phyloP scores from a whole-genome alignment of 176 grass and related monocot genomes.

The Carex parvula region DNA sequence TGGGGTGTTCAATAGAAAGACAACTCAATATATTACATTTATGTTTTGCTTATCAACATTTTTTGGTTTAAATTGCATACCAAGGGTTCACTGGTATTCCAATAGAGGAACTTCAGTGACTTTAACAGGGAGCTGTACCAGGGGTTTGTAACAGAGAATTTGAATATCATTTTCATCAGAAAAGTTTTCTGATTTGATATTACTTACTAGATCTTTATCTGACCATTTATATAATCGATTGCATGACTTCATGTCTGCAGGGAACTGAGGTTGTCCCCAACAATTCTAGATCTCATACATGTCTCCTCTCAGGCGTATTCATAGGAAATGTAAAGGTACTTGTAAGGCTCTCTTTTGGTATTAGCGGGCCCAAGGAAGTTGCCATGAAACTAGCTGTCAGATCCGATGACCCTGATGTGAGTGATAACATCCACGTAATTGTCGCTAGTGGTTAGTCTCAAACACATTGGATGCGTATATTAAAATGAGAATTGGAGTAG shows the following conservation, averaged over 20 bases:
- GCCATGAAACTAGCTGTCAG: constrained; percentile 97
- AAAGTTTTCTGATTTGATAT: background rate
- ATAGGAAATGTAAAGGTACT: constrained; percentile 79
- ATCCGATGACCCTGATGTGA: constrained; percentile 77
- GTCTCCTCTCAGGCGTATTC: constrained; percentile 77
- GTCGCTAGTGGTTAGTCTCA: constrained; percentile 66
- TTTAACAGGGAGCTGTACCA: background rate
- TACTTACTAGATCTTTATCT: background rate
- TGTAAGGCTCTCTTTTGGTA: constrained; percentile 77
- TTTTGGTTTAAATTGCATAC: background rate
- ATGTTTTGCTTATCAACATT: background rate
- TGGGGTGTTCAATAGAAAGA: no score
- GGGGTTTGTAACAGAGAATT: background rate
- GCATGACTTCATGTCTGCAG: constrained; percentile 26
- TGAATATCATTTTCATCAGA: background rate
- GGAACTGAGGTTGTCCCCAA: constrained; percentile 82
- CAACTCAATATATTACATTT: background rate
- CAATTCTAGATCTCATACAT: constrained; percentile 94
- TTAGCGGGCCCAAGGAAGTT: constrained; percentile 86
- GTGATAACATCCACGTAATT: constrained; percentile 91
- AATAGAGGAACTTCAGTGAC: background rate
- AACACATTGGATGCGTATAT: background rate
- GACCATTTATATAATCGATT: background rate
- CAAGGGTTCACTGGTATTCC: background rate
- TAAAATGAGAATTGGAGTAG: constrained; percentile 17